Evolutionary conservation across 2,329 filamentous ascomycete species (phyloP), one percentile per base, ranked within the genome.

Genomic region (Akanthomyces uredinophilus): DNA sequence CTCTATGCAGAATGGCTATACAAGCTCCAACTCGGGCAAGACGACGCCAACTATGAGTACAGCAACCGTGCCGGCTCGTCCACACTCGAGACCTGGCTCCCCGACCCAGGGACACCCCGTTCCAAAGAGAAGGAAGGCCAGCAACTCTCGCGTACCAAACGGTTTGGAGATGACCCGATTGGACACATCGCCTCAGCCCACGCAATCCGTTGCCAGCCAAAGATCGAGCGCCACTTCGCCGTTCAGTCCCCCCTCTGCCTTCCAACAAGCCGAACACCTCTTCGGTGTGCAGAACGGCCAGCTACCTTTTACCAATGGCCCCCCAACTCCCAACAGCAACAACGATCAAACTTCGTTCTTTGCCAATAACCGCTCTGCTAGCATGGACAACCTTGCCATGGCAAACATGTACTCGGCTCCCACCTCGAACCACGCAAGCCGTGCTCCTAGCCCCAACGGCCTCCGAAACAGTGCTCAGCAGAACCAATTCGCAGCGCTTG

Each of bases 121-220:
- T 39, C 83, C 85, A 49, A 96, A 96, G 79, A 92, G 92, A 76
- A 84, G 92, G 65, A 96, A 96, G 74, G 87, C 88, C 6, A 92
- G 88, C 71, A 82, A 82, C 46, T 83, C 85, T 39, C 91, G 91
- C 72, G 78, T 96, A 16, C 90, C 91, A 0, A 86, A 83, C 20
- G 87, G 85, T 18, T 75, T 96, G 67, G 84, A 88, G 8, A 96
- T 96, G 92, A 96, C 92, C 2, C 86, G 86, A 61, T 79, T 95
- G 41, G 90, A 95, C 67, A 87, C 85, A 2, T 78, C 74, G 54
- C 80, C 71, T 67, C 75, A 74, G 64, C 75, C 70, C 61, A 66
- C 70, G 65, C 78, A 73, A 65, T 75, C 66, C 70, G 73, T 69
- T 16, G 69, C 68, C 56, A 63, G 74, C 66, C 70, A 82, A 68